A percentile compares a stretch with the other conserved stretches of the same genome.
Evolutionary conservation across 1,284 basidiomycete genomes (phyloP).

Genomic region (Spongiforma sp.): DNA sequence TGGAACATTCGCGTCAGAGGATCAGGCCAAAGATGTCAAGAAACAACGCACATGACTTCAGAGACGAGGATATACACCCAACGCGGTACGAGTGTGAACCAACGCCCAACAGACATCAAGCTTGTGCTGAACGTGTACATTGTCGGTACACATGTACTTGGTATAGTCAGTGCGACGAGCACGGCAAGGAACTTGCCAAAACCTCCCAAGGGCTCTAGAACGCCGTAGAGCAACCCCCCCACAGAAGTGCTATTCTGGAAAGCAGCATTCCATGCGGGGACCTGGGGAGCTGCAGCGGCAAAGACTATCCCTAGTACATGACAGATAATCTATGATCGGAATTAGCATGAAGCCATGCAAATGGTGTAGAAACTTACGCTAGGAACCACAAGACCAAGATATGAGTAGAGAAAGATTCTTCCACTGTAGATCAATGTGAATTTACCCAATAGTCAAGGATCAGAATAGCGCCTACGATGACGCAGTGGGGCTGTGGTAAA

Average conservation of each 20-base stretch:
- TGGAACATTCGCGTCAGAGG: slow-evolving; percentile 24
- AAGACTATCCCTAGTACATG: slow-evolving; percentile 72
- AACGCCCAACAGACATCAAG: slow-evolving; percentile 64
- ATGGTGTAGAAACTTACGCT: slow-evolving; percentile 46
- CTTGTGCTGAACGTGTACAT: slow-evolving; percentile 82
- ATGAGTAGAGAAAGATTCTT: slow-evolving; percentile 66
- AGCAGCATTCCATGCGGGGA: slow-evolving; percentile 62
- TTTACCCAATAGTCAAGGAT: not conserved
- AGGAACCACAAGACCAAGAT: slow-evolving; percentile 65
- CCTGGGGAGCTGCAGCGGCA: slow-evolving; percentile 58
- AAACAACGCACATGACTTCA: slow-evolving; percentile 62
- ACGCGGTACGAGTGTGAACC: slow-evolving; percentile 64
- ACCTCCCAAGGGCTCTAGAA: slow-evolving; percentile 54
- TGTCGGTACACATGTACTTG: slow-evolving; percentile 66
- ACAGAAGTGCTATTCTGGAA: slow-evolving; percentile 59
- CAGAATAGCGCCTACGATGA: slow-evolving; percentile 45
- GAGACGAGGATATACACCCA: slow-evolving; percentile 76
- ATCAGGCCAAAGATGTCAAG: slow-evolving; percentile 1
- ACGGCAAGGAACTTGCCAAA: slow-evolving; percentile 63
- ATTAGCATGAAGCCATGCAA: slow-evolving; percentile 2
- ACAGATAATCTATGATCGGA: slow-evolving; percentile 50
- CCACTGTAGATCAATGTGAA: slow-evolving; percentile 35
- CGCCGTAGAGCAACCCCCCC: slow-evolving; percentile 61
- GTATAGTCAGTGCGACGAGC: slow-evolving; percentile 51
- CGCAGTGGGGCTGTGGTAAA: slow-evolving; percentile 57